phyloP scores from a whole-genome alignment of 1,284 basidiomycete species.

The Peniophora sp. region DNA sequence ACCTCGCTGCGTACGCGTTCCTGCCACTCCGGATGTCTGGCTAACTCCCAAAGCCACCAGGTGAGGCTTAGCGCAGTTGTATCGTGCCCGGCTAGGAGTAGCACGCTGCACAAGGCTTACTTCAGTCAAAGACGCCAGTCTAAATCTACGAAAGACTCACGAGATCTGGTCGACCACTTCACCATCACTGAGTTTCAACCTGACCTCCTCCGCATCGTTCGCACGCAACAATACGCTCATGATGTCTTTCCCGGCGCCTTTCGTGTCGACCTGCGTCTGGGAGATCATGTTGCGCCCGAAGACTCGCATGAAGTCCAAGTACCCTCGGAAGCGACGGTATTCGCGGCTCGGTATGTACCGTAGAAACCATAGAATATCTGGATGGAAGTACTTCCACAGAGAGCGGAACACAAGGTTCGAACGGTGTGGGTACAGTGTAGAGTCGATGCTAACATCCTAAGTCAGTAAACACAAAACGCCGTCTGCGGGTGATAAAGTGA shows the following conservation, averaged over 20 bases:
- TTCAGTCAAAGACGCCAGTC: background rate
- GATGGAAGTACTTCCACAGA: conserved; percentile 19
- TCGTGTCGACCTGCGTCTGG: conserved; percentile 7
- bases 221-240: conserved; percentile 21
- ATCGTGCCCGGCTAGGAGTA: conserved; percentile 26
- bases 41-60: conserved; percentile 35
- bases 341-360: conserved; percentile 18
- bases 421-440: conserved; percentile 13
- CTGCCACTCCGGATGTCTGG: conserved; percentile 38
- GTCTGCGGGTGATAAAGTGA: background rate
- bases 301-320: conserved; percentile 13
- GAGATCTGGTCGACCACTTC: conserved; percentile 23
- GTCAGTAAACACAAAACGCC: background rate
- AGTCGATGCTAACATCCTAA: conserved; percentile 11
- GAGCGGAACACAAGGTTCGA: conserved; percentile 15
- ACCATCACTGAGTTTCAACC: conserved; percentile 13
- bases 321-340: conserved; percentile 16
- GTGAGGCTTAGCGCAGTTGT: conserved; percentile 23
- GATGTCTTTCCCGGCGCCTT: conserved; percentile 15
- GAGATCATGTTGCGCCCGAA: conserved; percentile 14
- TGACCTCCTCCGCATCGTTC: conserved; percentile 15
- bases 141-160: conserved; percentile 7
- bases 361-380: conserved; percentile 12
- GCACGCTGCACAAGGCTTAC: conserved; percentile 11
- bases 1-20: conserved; percentile 46